phyloP scores from a whole-genome alignment of 805 yeast species.

The Myxozyma monticola region DNA sequence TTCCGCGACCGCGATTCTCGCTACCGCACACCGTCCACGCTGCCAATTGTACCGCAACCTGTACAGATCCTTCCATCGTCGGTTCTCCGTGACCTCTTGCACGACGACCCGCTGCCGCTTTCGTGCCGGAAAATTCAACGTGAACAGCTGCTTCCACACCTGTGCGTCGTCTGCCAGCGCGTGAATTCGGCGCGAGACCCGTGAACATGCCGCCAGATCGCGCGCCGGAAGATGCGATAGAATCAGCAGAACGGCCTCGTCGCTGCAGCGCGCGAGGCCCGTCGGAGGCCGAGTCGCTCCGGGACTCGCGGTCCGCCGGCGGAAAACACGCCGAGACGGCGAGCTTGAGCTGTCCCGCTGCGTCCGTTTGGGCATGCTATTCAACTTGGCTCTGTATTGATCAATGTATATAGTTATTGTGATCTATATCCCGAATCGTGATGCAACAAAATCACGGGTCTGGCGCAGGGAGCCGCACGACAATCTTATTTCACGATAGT shows the following conservation, averaged over 20 bases:
- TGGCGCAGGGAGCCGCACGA: too few relatives aligned
- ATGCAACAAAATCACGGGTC: background rate
- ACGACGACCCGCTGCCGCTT: too few relatives aligned
- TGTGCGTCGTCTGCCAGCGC: conserved; percentile 15
- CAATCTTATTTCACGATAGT: too few relatives aligned
- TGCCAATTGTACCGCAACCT: conserved; percentile 25
- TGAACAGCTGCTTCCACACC: conserved; percentile 19
- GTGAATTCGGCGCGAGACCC: conserved; percentile 13
- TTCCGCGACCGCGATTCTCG: background rate
- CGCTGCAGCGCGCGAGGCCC: conserved; percentile 11
- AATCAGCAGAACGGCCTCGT: conserved; percentile 22
- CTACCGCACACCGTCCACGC: conserved; percentile 23
- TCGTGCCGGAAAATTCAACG: too few relatives aligned
- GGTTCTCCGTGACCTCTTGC: too few relatives aligned
- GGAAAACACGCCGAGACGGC: background rate
- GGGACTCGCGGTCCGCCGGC: background rate
- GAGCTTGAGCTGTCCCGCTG: background rate
- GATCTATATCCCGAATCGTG: background rate
- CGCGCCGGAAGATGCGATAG: conserved; percentile 14
- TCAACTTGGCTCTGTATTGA: background rate
- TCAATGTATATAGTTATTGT: background rate
- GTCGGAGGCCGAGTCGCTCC: background rate
- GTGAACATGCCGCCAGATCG: conserved; percentile 18
- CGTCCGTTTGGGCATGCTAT: conserved; percentile 9
- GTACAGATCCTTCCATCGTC: conserved; percentile 22